Base-by-base conservation (phyloP, 2,329 filamentous ascomycete species). In the Claviceps africana region DNA sequence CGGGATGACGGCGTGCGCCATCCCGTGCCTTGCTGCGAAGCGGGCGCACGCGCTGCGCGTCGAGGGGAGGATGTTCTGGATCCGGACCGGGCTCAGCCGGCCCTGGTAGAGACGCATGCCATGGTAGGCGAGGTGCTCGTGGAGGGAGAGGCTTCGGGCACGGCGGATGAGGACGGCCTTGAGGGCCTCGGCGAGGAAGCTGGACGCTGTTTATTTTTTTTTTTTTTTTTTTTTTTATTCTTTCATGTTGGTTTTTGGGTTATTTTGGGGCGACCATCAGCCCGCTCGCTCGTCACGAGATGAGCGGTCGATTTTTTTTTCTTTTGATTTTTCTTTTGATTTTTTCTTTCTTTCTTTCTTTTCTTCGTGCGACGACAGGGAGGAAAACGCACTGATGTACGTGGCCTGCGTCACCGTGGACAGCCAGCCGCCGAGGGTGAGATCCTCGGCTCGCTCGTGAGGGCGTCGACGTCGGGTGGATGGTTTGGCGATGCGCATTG, bases 51-150 rank as follows among this genome's bases (percentile, higher is more conserved):
- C 10, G 40, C 17, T 48, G 28, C 10, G 40, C 3, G 53, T 54
- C n/a, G 53, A 42, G 10, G 44, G 17, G 17, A 50, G 15, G 19
- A 53, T 45, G 11, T 53, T 53, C 37, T 53, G 52, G 37, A 53
- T 37, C 11, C 25, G 21, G 13, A 48, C 31, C 2, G 52, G 42
- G 11, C 33, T 53, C 48, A 53, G 28, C 9, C 28, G 25, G 40
- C 35, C n/a, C 43, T 53, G 48, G 25, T 51, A 53, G 31, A 25
- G 31, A 44, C 52, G 48, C 52, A 53, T 37, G n/a, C 43, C 52
- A 6, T 43, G 25, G 22, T 42, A 51, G n/a, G 35, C 44, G 39
- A 51, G 15, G 43, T 47, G 44, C 42, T 51, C 22, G 21, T 47
- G 19, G 9, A 51, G 44, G 17, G 43, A 47, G 19, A 40, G n/a